A percentile compares a stretch with the other conserved stretches of the same genome.
These are phyloP conservation scores for Kappamyces sp. DNA, from an alignment of 192 early-diverging fungal species.

Conservation along the genomic window DNA sequence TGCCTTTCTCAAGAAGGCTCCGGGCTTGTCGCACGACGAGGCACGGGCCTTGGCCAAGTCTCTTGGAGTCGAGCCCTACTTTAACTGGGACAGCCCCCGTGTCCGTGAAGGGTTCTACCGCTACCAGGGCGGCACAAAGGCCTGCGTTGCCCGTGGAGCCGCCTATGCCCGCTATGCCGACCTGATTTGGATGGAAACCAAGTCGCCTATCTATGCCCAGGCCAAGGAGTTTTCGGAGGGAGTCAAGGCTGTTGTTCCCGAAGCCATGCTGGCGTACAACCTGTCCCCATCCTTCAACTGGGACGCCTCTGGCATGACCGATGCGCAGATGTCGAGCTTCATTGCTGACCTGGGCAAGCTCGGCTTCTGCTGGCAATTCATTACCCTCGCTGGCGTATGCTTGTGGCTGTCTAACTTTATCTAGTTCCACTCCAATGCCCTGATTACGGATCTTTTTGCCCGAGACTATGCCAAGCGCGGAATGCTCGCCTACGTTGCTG, in stretches of 20 bases:
- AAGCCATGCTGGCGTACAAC: constrained; percentile 92
- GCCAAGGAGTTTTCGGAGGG: constrained; percentile 85
- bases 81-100: constrained; percentile 86
- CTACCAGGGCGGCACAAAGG: constrained; percentile 90
- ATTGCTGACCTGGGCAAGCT: constrained; percentile 77
- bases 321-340: constrained; percentile 81
- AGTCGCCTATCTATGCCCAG: constrained; percentile 86
- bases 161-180: constrained; percentile 87
- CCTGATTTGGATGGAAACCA: constrained; percentile 96
- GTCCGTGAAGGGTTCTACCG: constrained; percentile 95
- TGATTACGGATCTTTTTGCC: constrained; percentile 83
- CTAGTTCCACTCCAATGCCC: constrained; percentile 80
- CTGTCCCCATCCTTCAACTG: constrained; percentile 97
- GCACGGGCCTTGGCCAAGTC: constrained; percentile 73
- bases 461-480: constrained; percentile 78
- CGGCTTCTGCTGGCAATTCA: constrained; percentile 98
- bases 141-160: constrained; percentile 74
- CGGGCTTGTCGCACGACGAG: constrained; percentile 70
- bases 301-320: constrained; percentile 91
- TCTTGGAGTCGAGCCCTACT: constrained; percentile 67
- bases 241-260: constrained; percentile 71
- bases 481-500: constrained; percentile 91
- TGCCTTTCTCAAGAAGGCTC: constrained; percentile 45
- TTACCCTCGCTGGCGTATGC: constrained; percentile 80
- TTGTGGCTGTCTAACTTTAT: constrained; percentile 8